Percentiles rank a stretch among this genome's conserved stretches.
Conservation (phyloP, 73 alveolate genomes). For the Paramecium sonneborni region DNA sequence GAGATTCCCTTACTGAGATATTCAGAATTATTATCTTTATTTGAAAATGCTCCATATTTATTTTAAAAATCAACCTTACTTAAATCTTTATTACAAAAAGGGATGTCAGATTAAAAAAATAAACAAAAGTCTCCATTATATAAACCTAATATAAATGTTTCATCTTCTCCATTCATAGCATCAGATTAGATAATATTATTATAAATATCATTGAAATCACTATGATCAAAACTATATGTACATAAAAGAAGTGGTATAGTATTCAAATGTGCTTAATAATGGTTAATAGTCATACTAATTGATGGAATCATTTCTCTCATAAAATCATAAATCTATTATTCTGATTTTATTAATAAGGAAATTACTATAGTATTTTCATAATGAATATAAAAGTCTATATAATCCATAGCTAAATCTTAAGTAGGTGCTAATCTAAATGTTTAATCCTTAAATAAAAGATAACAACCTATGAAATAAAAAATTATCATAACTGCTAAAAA, state of each 20-base stretch:
- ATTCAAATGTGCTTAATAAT: not conserved
- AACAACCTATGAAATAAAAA: not conserved
- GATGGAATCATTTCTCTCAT: not conserved
- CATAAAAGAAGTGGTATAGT: not conserved
- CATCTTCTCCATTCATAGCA: conserved; percentile 14
- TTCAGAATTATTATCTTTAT: not conserved
- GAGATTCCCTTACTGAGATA: not conserved
- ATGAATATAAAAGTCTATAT: not conserved
- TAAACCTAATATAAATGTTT: not conserved
- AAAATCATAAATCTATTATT: not conserved
- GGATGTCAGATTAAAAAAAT: not conserved
- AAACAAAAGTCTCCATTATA: not conserved
- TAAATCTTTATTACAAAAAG: not conserved
- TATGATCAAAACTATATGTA: not conserved
- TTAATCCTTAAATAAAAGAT: not conserved
- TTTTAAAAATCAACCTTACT: not conserved
- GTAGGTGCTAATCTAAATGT: not conserved
- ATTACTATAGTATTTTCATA: not conserved
- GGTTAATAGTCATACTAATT: not conserved
- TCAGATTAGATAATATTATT: not conserved
- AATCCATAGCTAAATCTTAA: not conserved
- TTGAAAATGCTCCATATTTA: not conserved
- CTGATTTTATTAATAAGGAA: not conserved
- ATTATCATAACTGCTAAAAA: not conserved
- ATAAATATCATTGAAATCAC: not conserved